Evolutionary conservation across 345 rosid species (phyloP), one percentile per base, ranked within the genome.

Genomic region (Luvunga scandens): DNA sequence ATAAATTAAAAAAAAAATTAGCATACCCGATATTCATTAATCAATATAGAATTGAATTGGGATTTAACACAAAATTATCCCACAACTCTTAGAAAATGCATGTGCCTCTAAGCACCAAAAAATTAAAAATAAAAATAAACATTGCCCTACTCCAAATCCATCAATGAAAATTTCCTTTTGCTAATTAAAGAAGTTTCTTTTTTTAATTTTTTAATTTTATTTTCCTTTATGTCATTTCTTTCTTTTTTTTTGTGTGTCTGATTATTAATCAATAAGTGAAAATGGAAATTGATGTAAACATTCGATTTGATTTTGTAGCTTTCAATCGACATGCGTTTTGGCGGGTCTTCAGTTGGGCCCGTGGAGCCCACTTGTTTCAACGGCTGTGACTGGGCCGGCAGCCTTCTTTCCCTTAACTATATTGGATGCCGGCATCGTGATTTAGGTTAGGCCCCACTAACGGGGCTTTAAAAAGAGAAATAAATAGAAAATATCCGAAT

Each of bases 361-460:
- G 25, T 33, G 67, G 80, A 68, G 85, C 83, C 87, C 83, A 84
- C 73, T 34, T 80, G 71, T 27, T n/a, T 3, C 66, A 31, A 59
- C 61, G 67, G 63, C 39, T 67, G 73, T 27, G 76, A 81, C 45
- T 81, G 86, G 86, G 88, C 88, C 81, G 89, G 83, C 72, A 76
- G 53, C 75, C 80, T 21, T 53, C 13, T 38, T 31, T 16, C 65
- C 77, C 59, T 81, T 66, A 60, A 65, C 67, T 10, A 66, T 59
- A 50, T 38, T 57, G 19, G 72, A 66, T 50, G 85, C 84, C 79
- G 83, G 81, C 82, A 72, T 69, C 64, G 80, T 73, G 80, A 55
- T 18, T 45, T 1, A 45, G 50, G 50, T 18, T 72, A 79, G 83
- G 83, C 71, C 81, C 83, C 78, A 50, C 84, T 79, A 30, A 5